phyloP scores from a whole-genome alignment of 2,329 filamentous ascomycete genomes.

The Cladophialophora psammophila region DNA sequence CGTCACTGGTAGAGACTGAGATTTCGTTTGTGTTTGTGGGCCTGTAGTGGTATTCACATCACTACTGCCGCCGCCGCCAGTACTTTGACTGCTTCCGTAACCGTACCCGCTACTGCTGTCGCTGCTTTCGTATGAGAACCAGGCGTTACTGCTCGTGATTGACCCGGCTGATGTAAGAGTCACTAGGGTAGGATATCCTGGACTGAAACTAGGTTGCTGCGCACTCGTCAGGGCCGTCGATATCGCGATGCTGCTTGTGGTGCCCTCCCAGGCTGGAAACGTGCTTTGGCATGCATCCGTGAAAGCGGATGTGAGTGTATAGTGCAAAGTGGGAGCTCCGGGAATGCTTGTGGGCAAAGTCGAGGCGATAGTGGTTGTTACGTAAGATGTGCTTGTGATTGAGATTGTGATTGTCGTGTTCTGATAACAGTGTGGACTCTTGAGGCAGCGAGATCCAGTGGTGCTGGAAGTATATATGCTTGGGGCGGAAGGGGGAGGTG shows the following conservation, averaged over 20 bases:
- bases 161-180: not conserved
- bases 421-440: not conserved
- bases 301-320: not conserved
- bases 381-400: not conserved
- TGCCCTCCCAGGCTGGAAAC: not conserved
- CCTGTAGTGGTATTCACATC: not conserved
- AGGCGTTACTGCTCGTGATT: not conserved
- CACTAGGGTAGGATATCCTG: not conserved
- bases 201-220: not conserved
- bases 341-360: not conserved
- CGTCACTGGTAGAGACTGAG: not conserved
- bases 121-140: not conserved
- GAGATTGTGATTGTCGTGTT: conserved; percentile 3
- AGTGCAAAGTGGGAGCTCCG: not conserved
- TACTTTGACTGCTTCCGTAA: not conserved
- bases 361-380: not conserved
- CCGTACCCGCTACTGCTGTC: too few relatives aligned
- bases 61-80: not conserved
- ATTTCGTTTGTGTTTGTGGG: not conserved
- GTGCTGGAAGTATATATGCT: not conserved
- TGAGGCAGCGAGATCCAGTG: not conserved
- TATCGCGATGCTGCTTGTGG: not conserved
- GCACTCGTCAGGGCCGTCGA: not conserved
- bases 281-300: not conserved
- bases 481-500: not conserved